Evolutionary conservation across 2,329 filamentous ascomycete genomes (phyloP), one percentile per base, ranked within the genome.

Genomic region (Colletotrichum godetiae): DNA sequence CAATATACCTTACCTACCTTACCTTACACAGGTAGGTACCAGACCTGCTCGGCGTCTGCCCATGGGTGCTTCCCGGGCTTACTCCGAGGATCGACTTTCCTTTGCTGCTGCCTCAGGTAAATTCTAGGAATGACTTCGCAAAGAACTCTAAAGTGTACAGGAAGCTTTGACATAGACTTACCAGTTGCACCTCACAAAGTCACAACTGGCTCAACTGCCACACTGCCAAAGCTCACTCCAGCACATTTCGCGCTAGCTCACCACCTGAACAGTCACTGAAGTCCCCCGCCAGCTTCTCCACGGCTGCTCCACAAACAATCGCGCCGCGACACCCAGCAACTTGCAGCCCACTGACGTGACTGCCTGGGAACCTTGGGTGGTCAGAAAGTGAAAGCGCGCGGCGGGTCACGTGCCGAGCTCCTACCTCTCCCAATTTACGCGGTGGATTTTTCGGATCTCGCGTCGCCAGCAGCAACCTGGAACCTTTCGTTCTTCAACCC

Each of bases 361-460:
- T 55, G 24, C 24, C 22, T 24, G 33, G 27, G 59, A 27, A 57
- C 22, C 22, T 56, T 56, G 27, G 53, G 42, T n/a, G 19, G 42
- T 8, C 27, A 29, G 53, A 56, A 56, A 42, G 52, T 55, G 37
- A n/a, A 57, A 35, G 62, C 62, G 49, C 58, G 61, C 67, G 68
- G 6, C 68, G 52, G 42, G 59, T 84, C 82, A 84, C 82, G 82
- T 84, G 82, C 82, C 35, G 55, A 57, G 68, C 56, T 62, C 58
- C 75, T 76, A 75, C 71, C 71, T 56, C 63, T 19, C 75, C 79
- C 81, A 64, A 84, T 85, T 84, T 81, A 85, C 83, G 83, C 83
- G 83, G 74, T 77, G 78, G 77, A 79, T 81, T 83, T 82, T 82
- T 81, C 83, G 82, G 81, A 83, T 82, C 78, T 82, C 83, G 82